phyloP scores from a whole-genome alignment of 345 rosid species.

The Reutealis trisperma region DNA sequence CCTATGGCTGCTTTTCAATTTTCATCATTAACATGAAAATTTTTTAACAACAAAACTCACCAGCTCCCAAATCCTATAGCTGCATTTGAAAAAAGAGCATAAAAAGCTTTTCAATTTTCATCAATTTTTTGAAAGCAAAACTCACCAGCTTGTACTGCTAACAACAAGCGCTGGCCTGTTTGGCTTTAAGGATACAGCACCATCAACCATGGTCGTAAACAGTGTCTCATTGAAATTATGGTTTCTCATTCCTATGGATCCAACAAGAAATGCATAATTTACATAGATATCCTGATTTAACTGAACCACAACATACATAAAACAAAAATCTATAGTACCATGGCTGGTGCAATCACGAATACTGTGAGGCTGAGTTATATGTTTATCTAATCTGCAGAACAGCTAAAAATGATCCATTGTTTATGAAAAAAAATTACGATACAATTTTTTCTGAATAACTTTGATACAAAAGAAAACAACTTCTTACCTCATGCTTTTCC shows the following conservation, averaged over 20 bases:
- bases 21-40: too few species aligned
- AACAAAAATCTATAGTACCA: constrained; percentile 41
- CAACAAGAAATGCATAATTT: constrained; percentile 10
- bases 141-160: constrained; percentile 99
- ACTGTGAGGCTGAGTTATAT: constrained; percentile 52
- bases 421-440: constrained; percentile 12
- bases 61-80: constrained; percentile 49
- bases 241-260: constrained; percentile 32
- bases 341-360: constrained; percentile 57
- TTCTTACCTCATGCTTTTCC: constrained; percentile 77
- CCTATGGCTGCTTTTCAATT: neutral
- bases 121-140: neutral
- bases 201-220: constrained; percentile 50
- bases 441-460: neutral
- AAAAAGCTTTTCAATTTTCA: neutral
- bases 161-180: constrained; percentile 91
- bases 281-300: neutral
- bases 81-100: neutral
- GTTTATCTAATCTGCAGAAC: constrained; percentile 73
- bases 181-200: constrained; percentile 50
- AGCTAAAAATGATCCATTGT: constrained; percentile 50
- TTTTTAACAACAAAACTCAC: constrained; percentile 40
- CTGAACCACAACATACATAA: neutral
- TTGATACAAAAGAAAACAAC: constrained; percentile 8
- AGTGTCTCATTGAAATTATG: constrained; percentile 50